Percentiles rank a stretch among this genome's conserved stretches.
Conservation (phyloP, 2,329 filamentous ascomycete genomes). For the Cladophialophora psammophila region DNA sequence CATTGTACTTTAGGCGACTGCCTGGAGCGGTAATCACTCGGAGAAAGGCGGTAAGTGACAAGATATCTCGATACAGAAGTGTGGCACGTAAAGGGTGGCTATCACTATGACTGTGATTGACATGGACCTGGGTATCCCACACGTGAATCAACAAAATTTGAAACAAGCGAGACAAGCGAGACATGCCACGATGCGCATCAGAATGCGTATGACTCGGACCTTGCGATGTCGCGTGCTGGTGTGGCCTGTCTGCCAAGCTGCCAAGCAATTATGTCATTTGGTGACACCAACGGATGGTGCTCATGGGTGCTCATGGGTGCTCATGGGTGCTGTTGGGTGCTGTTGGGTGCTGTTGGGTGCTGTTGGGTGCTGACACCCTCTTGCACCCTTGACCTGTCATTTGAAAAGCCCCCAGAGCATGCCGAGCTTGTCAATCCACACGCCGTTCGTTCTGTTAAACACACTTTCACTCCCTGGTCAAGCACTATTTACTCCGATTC, state of each 20-base stretch:
- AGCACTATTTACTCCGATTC: neutral
- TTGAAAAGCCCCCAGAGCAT: neutral
- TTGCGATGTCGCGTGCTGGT: neutral
- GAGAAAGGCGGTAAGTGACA: constrained; percentile 8
- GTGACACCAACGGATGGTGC: too few relatives aligned
- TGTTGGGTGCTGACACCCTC: neutral
- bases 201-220: neutral
- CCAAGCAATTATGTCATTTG: too few relatives aligned
- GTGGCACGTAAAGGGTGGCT: neutral
- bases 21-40: constrained; percentile 1
- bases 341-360: too few relatives aligned
- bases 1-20: constrained; percentile 28
- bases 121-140: neutral
- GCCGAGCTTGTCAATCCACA: too few relatives aligned
- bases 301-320: too few relatives aligned
- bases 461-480: neutral
- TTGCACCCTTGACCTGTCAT: neutral
- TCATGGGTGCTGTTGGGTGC: too few relatives aligned
- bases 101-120: constrained; percentile 7
- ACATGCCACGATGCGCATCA: neutral
- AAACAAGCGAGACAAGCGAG: constrained; percentile 1
- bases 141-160: neutral
- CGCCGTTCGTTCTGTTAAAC: too few relatives aligned
- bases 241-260: too few relatives aligned
- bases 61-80: neutral